Evolutionary conservation across 2,329 filamentous ascomycete genomes (phyloP).

Genomic region (Exophiala aquamarina): DNA sequence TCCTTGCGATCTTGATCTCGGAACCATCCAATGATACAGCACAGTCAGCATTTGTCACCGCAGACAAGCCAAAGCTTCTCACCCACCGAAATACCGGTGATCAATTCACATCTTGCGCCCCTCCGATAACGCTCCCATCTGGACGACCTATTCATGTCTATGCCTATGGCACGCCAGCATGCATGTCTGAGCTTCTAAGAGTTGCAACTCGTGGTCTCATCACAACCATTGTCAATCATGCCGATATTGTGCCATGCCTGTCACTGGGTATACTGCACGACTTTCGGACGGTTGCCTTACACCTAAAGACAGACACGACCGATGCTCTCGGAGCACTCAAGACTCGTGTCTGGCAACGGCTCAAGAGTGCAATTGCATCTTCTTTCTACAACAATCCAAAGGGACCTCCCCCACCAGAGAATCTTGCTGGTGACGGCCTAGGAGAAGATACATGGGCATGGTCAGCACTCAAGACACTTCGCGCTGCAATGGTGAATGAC

Average conservation of each 20-base stretch:
- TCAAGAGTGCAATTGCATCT: slow-evolving; percentile 52
- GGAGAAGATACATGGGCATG: slow-evolving; percentile 70
- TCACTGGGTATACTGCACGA: slow-evolving; percentile 74
- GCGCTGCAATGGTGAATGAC: slow-evolving; percentile 65
- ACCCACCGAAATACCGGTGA: slow-evolving; percentile 22
- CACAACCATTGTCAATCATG: slow-evolving; percentile 71
- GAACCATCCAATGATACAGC: slow-evolving; percentile 51
- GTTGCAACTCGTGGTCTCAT: slow-evolving; percentile 71
- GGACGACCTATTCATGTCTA: slow-evolving; percentile 76
- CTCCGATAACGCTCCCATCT: slow-evolving; percentile 57
- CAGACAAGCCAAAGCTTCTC: slow-evolving; percentile 46
- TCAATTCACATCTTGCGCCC: slow-evolving; percentile 33
- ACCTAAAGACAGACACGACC: slow-evolving; percentile 70
- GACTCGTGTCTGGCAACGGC: slow-evolving; percentile 63
- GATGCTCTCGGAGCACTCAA: slow-evolving; percentile 67
- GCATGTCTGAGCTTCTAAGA: slow-evolving; percentile 69
- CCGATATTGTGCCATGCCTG: slow-evolving; percentile 71
- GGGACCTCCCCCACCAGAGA: slow-evolving; percentile 40
- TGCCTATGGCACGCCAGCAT: slow-evolving; percentile 72
- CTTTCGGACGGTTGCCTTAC: slow-evolving; percentile 68
- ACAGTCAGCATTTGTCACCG: slow-evolving; percentile 62
- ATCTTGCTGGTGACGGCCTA: slow-evolving; percentile 49
- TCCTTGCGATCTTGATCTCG: slow-evolving; percentile 70
- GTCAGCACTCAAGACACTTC: slow-evolving; percentile 64
- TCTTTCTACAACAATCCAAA: slow-evolving; percentile 27